Conservation (phyloP, 2,329 filamentous ascomycete species). For the Fusarium scirpi region DNA sequence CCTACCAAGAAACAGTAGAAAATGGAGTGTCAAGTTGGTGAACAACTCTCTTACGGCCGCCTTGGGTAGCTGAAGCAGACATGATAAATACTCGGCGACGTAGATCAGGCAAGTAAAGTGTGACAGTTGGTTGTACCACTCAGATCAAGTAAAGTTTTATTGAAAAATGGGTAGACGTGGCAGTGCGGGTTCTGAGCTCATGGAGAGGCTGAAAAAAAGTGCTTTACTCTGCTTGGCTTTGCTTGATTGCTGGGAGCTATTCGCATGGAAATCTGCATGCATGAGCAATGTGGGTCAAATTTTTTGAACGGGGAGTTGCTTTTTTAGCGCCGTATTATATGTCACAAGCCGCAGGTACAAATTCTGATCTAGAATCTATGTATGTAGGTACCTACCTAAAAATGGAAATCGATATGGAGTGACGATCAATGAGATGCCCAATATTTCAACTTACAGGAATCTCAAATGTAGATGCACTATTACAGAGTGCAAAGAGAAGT, state of each 20-base stretch:
- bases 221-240: background rate
- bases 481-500: background rate
- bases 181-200: background rate
- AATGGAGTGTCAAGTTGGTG: conserved; percentile 76
- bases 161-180: background rate
- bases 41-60: conserved; percentile 65
- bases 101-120: background rate
- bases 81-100: conserved; percentile 31
- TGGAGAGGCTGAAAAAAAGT: conserved; percentile 13
- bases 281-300: conserved; percentile 25
- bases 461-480: background rate
- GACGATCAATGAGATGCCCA: conserved; percentile 5
- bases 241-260: conserved; percentile 18
- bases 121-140: background rate
- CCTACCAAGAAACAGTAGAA: conserved; percentile 69
- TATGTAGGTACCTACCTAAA: background rate
- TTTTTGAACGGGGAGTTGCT: conserved; percentile 30
- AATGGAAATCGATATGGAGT: background rate
- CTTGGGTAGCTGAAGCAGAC: conserved; percentile 42
- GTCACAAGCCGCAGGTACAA: conserved; percentile 27
- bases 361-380: background rate
- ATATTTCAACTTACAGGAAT: background rate
- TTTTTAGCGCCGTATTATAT: conserved; percentile 29
- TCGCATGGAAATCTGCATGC: conserved; percentile 17
- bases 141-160: background rate